phyloP scores from a whole-genome alignment of 495 filamentous ascomycete genomes.

The Lasiosphaeria miniovina region DNA sequence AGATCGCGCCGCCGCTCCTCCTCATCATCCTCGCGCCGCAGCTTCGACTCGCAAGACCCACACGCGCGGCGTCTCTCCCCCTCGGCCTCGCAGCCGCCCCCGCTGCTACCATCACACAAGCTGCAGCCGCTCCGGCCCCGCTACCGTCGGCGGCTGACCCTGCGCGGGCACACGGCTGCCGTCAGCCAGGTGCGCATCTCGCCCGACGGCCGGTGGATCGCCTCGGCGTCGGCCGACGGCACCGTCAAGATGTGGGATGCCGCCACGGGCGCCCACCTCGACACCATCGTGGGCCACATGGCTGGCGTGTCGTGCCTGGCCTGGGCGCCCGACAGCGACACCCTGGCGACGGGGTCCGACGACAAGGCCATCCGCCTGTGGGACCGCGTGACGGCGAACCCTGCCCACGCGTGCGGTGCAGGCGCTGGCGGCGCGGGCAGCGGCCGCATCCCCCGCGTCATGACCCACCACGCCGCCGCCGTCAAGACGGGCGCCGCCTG shows the following conservation, averaged over 20 bases:
- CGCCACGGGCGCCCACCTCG: constrained; percentile 67
- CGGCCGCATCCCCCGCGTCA: background rate
- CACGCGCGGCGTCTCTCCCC: constrained; percentile 11
- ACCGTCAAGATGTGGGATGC: constrained; percentile 91
- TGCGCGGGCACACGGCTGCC: constrained; percentile 72
- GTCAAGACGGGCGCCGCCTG: background rate
- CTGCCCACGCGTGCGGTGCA: constrained; percentile 48
- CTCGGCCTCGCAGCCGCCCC: constrained; percentile 6
- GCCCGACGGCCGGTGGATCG: constrained; percentile 84
- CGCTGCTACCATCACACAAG: constrained; percentile 8
- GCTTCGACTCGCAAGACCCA: background rate
- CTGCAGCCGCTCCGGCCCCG: constrained; percentile 31
- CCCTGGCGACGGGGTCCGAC: constrained; percentile 86
- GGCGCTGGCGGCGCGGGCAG: constrained; percentile 1
- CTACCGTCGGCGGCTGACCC: constrained; percentile 36
- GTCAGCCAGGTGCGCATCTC: constrained; percentile 89
- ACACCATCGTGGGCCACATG: constrained; percentile 90
- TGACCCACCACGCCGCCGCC: no score
- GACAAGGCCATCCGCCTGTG: constrained; percentile 95
- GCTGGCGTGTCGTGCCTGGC: constrained; percentile 86
- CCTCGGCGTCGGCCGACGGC: constrained; percentile 83
- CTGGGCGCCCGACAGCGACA: constrained; percentile 84
- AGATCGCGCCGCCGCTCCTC: constrained; percentile 17
- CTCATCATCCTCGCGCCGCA: constrained; percentile 17
- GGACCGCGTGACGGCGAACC: constrained; percentile 72